Base-by-base conservation (phyloP, 2,329 filamentous ascomycete genomes). In the Cryphonectria nitschkei region DNA sequence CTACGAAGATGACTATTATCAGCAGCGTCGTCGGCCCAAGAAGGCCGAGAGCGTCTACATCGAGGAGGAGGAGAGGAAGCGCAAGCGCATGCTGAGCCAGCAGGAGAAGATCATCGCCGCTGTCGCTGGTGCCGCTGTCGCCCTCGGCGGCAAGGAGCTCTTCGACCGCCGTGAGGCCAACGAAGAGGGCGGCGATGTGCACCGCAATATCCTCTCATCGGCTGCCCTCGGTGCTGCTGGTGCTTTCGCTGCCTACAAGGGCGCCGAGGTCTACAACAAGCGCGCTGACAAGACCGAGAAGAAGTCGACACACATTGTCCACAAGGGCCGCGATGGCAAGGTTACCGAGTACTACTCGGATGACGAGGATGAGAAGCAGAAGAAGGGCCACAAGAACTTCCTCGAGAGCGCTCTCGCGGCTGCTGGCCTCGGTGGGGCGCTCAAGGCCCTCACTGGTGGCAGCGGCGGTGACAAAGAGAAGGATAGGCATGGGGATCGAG, bases 101-200 rank as follows among this genome's bases (percentile, higher is more conserved):
- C 87, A 91, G 76, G 86, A 91, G 74, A 90, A 90, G 80, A 89
- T 91, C 73, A 84, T 90, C 63, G 89, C 89, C 32, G 89, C 88
- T n/a, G 85, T 91, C 46, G 86, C 88, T 50, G 89, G 89, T 58
- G 89, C 89, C 67, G 87, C 89, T 43, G 80, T 91, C 32, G 87
- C 88, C n/a, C 87, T 88, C 13, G 89, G 89, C 66, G 88, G 88
- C 66, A 91, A 92, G 80, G 89, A 92, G 77, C 79, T 91, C 5
- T 91, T 86, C 78, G 89, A 92, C 76, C 88, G 89, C 72, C 86
- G 82, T 74, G 87, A 90, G 75, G 88, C 85, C 73, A 86, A 84
- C 74, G 78, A 85, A 69, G 83, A 87, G 3, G 82, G 84, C 69
- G 75, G 74, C 67, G 82, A 86, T 0, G 80, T 89, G 41, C 82